Evolutionary conservation across 495 filamentous ascomycete species (phyloP), one percentile per base, ranked within the genome.

Genomic region (Entonaema liquescens): DNA sequence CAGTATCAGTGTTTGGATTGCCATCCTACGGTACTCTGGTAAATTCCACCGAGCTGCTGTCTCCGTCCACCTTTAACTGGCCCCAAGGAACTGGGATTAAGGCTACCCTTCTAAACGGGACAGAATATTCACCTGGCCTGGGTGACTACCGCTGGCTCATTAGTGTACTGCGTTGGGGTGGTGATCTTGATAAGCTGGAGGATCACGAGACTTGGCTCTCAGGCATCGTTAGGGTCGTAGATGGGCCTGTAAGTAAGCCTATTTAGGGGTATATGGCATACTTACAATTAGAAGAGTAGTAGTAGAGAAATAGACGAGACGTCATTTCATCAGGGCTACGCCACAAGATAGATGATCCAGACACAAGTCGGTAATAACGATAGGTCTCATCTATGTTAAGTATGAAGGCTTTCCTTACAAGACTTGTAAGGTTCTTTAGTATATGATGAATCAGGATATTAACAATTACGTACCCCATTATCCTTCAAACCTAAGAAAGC

Each of bases 141-240:
- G 73, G 73, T 6, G 73, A 76, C 42, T 76, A 73, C 38, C 62
- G 73, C 7, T 65, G 60, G 50, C 65, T 76, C 15, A 66, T 66
- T 40, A 65, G 57, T 26, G 59, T 75, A 6, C 61, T 75, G 0
- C 63, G 73, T 13, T 75, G 73, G 73, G 70, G 73, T n/a, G 73
- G 73, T 0, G 61, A 68, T 7, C 54, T 17, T 5, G 36, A 42
- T 7, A 25, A 17, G 21, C 29, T 70, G 23, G 59, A 71, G 26
- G 73, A 73, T 33, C 58, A 73, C 33, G 73, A 75, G 53, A 75
- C 73, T 9, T 75, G 73, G 73, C 52, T 75, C 6, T 68, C 65
- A 17, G 65, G 55, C 12, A 67, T 75, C 5, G 70, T 75, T 9
- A 66, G 73, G 25, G 21, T 73, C 33, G 50, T 71, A 19, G 64